These are phyloP conservation scores for Aspergillus flavus DNA, from an alignment of 2,329 filamentous ascomycete genomes.

Conservation along the genomic window DNA sequence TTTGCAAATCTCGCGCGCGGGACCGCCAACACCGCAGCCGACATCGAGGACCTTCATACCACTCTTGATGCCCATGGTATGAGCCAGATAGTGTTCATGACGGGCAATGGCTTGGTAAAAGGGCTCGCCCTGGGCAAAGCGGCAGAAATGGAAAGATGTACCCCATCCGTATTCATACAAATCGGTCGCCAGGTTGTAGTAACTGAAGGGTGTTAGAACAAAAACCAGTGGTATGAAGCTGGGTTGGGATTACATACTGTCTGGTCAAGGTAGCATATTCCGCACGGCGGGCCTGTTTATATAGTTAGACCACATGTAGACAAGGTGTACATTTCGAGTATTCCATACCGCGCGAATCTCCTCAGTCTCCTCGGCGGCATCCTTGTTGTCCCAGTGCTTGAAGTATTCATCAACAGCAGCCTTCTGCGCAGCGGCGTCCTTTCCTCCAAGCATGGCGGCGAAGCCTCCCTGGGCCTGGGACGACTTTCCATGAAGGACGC, in stretches of 20 bases:
- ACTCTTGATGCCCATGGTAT: slow-evolving; percentile 82
- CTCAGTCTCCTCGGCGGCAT: slow-evolving; percentile 75
- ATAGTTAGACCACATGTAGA: not conserved
- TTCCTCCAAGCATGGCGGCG: slow-evolving; percentile 77
- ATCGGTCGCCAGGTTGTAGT: slow-evolving; percentile 97
- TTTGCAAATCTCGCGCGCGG: slow-evolving; percentile 92
- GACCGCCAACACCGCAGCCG: slow-evolving; percentile 94
- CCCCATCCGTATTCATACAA: slow-evolving; percentile 97
- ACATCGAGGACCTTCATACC: slow-evolving; percentile 92
- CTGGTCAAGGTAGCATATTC: slow-evolving; percentile 93
- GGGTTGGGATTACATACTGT: slow-evolving; percentile 66
- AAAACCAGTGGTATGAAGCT: not conserved
- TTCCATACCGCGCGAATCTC: slow-evolving; percentile 72
- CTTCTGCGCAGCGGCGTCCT: slow-evolving; percentile 77
- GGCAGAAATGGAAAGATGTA: slow-evolving; percentile 96
- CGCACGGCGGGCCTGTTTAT: slow-evolving; percentile 68
- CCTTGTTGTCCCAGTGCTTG: slow-evolving; percentile 93
- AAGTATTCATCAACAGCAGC: slow-evolving; percentile 89
- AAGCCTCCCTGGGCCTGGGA: slow-evolving; percentile 72
- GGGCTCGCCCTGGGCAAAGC: slow-evolving; percentile 81
- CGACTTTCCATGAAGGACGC: slow-evolving; percentile 79
- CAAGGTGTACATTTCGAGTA: not conserved
- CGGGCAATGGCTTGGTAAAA: slow-evolving; percentile 92
- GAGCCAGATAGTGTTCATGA: slow-evolving; percentile 96
- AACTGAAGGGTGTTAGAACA: slow-evolving; percentile 55